These are phyloP conservation scores for Oemleria cerasiformis DNA, from an alignment of 306 rosid genomes.

Conservation along the genomic window DNA sequence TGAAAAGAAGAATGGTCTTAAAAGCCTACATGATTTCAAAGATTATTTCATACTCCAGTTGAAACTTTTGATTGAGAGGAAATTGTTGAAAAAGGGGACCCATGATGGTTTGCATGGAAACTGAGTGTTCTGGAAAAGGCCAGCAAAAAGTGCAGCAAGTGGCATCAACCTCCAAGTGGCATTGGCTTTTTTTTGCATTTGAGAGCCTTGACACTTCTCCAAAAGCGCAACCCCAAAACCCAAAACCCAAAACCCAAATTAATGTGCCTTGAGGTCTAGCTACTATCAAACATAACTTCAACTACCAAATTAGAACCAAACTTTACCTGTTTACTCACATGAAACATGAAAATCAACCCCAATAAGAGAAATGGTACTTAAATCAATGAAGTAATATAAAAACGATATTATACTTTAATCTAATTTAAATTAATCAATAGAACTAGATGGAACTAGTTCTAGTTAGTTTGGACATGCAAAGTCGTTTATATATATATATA, in stretches of 20 bases:
- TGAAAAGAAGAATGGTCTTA: constrained; percentile 44
- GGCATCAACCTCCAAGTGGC: no score
- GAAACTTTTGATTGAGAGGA: constrained; percentile 24
- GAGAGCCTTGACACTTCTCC: constrained; percentile 39
- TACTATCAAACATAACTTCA: constrained; percentile 43
- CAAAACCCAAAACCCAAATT: no score
- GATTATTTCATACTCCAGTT: constrained; percentile 22
- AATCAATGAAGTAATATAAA: constrained; percentile 1
- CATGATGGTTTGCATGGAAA: constrained; percentile 42
- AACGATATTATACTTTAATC: no score
- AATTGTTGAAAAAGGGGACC: constrained; percentile 58
- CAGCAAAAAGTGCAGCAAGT: constrained; percentile 72
- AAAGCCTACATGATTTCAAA: constrained; percentile 24
- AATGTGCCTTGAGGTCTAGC: constrained; percentile 31
- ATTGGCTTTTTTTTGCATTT: constrained; percentile 47
- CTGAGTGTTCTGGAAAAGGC: constrained; percentile 55
- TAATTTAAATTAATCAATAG: not conserved
- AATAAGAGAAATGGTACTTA: constrained; percentile 9
- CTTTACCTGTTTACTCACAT: constrained; percentile 35
- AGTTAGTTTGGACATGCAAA: no score
- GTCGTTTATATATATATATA: no score
- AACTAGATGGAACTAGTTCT: not conserved
- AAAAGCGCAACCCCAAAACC: constrained; percentile 35
- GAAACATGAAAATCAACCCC: not conserved
- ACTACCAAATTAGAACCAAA: constrained; percentile 27